Percentiles rank a stretch among this genome's conserved stretches.
phyloP scores from a whole-genome alignment of 805 yeast genomes.

The Saccharomyces mikatae region DNA sequence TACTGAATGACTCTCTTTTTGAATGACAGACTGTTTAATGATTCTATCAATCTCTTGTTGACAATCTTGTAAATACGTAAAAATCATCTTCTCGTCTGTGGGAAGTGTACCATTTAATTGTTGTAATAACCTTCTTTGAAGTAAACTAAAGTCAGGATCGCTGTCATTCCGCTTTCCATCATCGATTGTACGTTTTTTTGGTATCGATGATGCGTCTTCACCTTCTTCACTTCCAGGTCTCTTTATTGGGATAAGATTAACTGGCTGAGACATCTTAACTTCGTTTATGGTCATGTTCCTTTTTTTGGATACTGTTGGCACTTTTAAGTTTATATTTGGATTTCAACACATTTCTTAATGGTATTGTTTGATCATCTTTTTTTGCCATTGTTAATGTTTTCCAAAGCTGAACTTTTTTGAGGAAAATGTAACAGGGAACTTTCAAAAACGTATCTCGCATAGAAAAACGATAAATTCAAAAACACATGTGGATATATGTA shows the following conservation, averaged over 20 bases:
- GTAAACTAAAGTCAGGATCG: conserved; percentile 12
- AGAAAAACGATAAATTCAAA: neutral
- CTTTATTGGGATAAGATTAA: neutral
- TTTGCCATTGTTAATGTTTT: neutral
- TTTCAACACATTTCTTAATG: neutral
- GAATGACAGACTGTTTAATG: conserved; percentile 55
- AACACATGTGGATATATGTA: neutral
- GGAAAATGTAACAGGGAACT: neutral
- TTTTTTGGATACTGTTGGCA: neutral
- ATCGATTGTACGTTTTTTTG: neutral
- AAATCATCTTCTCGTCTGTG: conserved; percentile 13
- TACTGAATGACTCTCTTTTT: conserved; percentile 74
- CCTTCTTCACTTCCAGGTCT: neutral
- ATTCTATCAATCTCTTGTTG: conserved; percentile 45
- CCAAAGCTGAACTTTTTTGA: neutral
- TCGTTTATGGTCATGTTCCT: neutral
- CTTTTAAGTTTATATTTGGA: neutral
- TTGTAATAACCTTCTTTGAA: conserved; percentile 16
- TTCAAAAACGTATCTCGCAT: neutral
- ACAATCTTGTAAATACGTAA: conserved; percentile 15
- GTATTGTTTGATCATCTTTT: neutral
- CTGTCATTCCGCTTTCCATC: neutral
- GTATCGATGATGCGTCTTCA: neutral
- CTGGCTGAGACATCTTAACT: neutral
- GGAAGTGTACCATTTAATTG: conserved; percentile 19